Percentiles rank a stretch among this genome's conserved stretches.
Evolutionary conservation across 306 rosid species (phyloP).

Genomic region (Argentina anserina): DNA sequence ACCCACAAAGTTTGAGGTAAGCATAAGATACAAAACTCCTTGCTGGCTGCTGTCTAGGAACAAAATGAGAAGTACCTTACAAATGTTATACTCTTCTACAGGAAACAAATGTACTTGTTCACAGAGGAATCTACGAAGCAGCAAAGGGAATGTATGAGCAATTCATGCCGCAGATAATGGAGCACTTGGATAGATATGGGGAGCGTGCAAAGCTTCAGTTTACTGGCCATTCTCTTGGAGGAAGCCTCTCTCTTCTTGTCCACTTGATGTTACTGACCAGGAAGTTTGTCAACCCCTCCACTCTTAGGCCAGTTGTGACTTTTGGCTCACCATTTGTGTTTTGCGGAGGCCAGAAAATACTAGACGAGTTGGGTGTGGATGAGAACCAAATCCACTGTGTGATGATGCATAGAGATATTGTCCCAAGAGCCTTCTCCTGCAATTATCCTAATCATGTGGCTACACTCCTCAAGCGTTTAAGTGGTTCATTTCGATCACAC

Average conservation of each 20-base stretch:
- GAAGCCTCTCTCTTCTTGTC: conserved; percentile 84
- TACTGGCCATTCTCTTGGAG: conserved; percentile 94
- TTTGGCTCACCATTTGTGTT: conserved; percentile 93
- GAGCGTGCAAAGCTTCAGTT: conserved; percentile 75
- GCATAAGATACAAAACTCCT: neutral
- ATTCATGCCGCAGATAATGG: conserved; percentile 74
- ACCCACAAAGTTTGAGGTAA: conserved; percentile 90
- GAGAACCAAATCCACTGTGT: conserved; percentile 64
- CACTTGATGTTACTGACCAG: conserved; percentile 72
- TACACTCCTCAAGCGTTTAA: conserved; percentile 64
- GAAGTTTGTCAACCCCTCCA: conserved; percentile 56
- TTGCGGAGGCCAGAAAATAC: conserved; percentile 71
- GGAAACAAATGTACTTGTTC: conserved; percentile 76
- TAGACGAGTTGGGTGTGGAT: conserved; percentile 56
- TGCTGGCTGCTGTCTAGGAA: neutral
- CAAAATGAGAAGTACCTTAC: conserved; percentile 5
- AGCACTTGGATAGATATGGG: conserved; percentile 62
- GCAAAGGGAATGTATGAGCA: conserved; percentile 87
- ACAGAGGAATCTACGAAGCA: conserved; percentile 94
- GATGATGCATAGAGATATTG: conserved; percentile 95
- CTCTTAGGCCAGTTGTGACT: conserved; percentile 73
- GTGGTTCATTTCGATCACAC: conserved; percentile 63
- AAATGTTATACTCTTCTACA: conserved; percentile 20
- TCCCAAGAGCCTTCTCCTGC: conserved; percentile 97
- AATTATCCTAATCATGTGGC: conserved; percentile 78